Evolutionary conservation across 306 rosid species (phyloP).

Genomic region (Herpetospermum pedunculosum): DNA sequence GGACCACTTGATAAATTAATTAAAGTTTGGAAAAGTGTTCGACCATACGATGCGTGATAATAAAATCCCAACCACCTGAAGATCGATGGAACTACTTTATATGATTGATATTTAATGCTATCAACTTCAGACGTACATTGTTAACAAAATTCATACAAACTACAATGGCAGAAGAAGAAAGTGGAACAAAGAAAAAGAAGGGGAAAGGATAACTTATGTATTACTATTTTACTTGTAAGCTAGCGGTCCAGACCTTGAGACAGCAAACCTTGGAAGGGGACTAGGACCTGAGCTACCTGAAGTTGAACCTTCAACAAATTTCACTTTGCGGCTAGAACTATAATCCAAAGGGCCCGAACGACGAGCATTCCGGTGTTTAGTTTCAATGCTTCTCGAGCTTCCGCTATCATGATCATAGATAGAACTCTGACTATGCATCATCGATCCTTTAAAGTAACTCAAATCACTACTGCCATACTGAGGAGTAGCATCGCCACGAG

Average conservation of each 20-base stretch:
- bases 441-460: slow-evolving; percentile 58
- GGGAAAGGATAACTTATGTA: neutral
- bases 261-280: slow-evolving; percentile 93
- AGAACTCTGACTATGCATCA: slow-evolving; percentile 51
- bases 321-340: slow-evolving; percentile 52
- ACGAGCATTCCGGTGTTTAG: slow-evolving; percentile 41
- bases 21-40: no score
- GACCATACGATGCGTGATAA: no score
- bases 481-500: slow-evolving; percentile 66
- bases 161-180: neutral
- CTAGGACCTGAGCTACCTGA: slow-evolving; percentile 86
- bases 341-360: slow-evolving; percentile 95
- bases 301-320: slow-evolving; percentile 60
- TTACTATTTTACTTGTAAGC: slow-evolving; percentile 56
- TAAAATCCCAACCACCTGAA: no score
- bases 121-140: neutral
- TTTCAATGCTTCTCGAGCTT: slow-evolving; percentile 36
- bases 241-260: slow-evolving; percentile 91
- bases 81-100: neutral
- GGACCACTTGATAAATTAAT: no score
- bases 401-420: slow-evolving; percentile 39
- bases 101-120: neutral
- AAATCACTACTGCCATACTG: slow-evolving; percentile 51
- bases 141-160: slow-evolving; percentile 5
- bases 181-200: neutral